Conservation (phyloP, 805 yeast genomes). For the Monosporozyma servazzii region DNA sequence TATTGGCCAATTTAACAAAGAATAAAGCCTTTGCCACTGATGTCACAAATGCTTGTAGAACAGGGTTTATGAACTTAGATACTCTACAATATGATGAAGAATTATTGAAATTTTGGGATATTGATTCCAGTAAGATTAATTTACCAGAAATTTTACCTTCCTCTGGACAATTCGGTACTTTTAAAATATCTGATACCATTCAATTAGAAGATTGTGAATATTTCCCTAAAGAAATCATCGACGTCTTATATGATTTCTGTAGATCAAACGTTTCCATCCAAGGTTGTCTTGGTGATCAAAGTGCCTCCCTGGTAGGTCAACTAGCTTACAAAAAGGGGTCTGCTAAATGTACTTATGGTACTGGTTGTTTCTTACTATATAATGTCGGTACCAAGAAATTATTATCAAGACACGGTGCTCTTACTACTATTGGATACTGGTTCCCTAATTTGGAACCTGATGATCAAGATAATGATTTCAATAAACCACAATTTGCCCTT, state of each 20-base stretch:
- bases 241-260: conserved; percentile 43
- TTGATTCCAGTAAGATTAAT: conserved; percentile 54
- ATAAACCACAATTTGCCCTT: conserved; percentile 71
- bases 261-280: conserved; percentile 59
- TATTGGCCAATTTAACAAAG: conserved; percentile 71
- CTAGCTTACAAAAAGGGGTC: conserved; percentile 74
- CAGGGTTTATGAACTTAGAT: conserved; percentile 78
- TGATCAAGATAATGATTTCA: conserved; percentile 19
- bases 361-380: conserved; percentile 85
- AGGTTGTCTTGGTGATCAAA: conserved; percentile 91
- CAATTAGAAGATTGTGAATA: not conserved
- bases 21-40: conserved; percentile 70
- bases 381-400: conserved; percentile 74
- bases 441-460: conserved; percentile 49
- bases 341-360: conserved; percentile 93
- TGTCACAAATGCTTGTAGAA: conserved; percentile 85
- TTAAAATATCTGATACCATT: conserved; percentile 24
- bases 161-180: conserved; percentile 68
- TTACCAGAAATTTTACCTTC: conserved; percentile 75
- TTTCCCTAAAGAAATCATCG: conserved; percentile 34
- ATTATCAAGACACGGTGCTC: conserved; percentile 67
- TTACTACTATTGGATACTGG: conserved; percentile 88
- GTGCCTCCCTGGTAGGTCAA: conserved; percentile 90
- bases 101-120: conserved; percentile 68
- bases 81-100: conserved; percentile 67